These are phyloP conservation scores for Quercus tomentella DNA, from an alignment of 331 rosid genomes.

Conservation along the genomic window DNA sequence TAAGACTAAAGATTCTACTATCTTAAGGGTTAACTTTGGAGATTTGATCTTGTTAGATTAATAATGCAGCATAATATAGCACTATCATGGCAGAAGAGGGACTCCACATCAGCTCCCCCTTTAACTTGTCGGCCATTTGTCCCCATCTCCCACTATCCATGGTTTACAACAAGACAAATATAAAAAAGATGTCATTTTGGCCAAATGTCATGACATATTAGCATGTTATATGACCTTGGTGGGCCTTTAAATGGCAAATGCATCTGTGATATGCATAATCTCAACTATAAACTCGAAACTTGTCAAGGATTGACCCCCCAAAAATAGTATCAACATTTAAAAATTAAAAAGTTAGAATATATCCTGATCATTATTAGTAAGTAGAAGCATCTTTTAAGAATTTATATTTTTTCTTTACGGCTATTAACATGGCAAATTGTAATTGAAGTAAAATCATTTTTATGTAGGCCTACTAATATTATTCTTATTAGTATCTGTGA, in stretches of 20 bases:
- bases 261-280: too few species aligned
- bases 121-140: slow-evolving; percentile 73
- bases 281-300: too few species aligned
- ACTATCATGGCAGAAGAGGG: slow-evolving; percentile 41
- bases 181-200: neutral
- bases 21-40: slow-evolving; percentile 26
- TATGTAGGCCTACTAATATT: too few species aligned
- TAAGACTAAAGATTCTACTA: slow-evolving; percentile 17
- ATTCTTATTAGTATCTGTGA: too few species aligned
- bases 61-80: slow-evolving; percentile 32
- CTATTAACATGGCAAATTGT: too few species aligned
- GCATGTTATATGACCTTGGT: neutral
- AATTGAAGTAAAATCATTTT: too few species aligned
- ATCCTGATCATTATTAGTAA: too few species aligned
- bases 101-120: slow-evolving; percentile 48
- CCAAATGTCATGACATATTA: neutral
- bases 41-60: slow-evolving; percentile 17
- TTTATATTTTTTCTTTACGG: too few species aligned
- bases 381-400: too few species aligned
- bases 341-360: too few species aligned
- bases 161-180: neutral
- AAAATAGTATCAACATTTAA: too few species aligned
- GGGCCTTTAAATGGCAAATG: neutral
- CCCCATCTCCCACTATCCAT: slow-evolving; percentile 19
- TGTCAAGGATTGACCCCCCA: too few species aligned